These are phyloP conservation scores for Hysterium pulicare DNA, from an alignment of 2,329 filamentous ascomycete genomes.

Conservation along the genomic window DNA sequence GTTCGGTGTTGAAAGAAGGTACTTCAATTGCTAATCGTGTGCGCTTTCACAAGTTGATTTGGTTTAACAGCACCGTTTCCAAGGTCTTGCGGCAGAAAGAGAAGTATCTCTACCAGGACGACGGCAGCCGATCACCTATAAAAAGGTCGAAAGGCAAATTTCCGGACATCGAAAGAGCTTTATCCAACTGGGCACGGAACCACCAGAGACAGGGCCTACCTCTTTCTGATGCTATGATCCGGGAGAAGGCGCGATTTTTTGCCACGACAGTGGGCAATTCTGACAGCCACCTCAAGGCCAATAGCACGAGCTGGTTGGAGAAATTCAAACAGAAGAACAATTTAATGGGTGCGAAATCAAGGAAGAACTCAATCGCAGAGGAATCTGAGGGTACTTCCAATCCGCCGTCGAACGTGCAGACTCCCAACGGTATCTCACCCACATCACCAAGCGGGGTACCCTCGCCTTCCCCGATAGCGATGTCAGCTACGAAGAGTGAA, in stretches of 20 bases:
- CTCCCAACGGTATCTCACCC: slow-evolving; percentile 67
- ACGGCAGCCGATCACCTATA: slow-evolving; percentile 72
- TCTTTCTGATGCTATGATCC: slow-evolving; percentile 75
- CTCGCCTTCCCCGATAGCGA: slow-evolving; percentile 67
- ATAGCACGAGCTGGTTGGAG: slow-evolving; percentile 79
- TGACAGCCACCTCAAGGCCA: slow-evolving; percentile 67
- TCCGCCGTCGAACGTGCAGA: slow-evolving; percentile 56
- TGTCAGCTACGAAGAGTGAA: slow-evolving; percentile 61
- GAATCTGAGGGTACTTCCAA: slow-evolving; percentile 65
- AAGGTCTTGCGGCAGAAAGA: slow-evolving; percentile 95
- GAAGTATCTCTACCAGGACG: slow-evolving; percentile 82
- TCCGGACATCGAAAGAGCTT: slow-evolving; percentile 86
- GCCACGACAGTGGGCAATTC: slow-evolving; percentile 68
- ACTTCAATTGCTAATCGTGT: slow-evolving; percentile 24
- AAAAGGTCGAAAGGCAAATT: slow-evolving; percentile 82
- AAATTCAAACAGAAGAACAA: slow-evolving; percentile 93
- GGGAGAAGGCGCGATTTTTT: slow-evolving; percentile 80
- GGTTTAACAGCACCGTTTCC: slow-evolving; percentile 78
- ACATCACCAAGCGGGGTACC: slow-evolving; percentile 64
- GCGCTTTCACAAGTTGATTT: slow-evolving; percentile 9
- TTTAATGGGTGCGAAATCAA: slow-evolving; percentile 51
- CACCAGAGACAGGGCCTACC: slow-evolving; percentile 71
- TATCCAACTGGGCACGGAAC: slow-evolving; percentile 83
- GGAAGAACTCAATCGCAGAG: slow-evolving; percentile 58
- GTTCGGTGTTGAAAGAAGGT: slow-evolving; percentile 98